phyloP scores from a whole-genome alignment of 257 asterid genomes.

The Craterostigma plantagineum region DNA sequence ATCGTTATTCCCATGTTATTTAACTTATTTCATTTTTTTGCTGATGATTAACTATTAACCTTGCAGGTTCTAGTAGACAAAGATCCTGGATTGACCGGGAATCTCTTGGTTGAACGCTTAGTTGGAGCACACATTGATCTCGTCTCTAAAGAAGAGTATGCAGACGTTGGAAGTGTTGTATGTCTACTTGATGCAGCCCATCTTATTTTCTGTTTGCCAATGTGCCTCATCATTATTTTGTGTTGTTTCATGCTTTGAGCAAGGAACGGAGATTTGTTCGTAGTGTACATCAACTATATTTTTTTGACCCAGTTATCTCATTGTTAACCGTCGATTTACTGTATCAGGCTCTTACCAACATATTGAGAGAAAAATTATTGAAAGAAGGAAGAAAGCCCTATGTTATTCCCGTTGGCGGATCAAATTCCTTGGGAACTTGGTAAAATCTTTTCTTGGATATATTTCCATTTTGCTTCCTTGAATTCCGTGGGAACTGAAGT shows the following conservation, averaged over 20 bases:
- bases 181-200: background rate
- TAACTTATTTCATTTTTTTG: conserved; percentile 3
- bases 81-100: conserved; percentile 96
- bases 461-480: background rate
- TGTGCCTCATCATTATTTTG: too few species aligned
- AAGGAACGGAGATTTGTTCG: too few species aligned
- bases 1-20: background rate
- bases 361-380: conserved; percentile 53
- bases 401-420: conserved; percentile 89
- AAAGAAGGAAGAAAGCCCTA: conserved; percentile 84
- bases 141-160: conserved; percentile 87
- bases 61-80: conserved; percentile 60
- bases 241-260: too few species aligned
- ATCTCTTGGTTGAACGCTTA: conserved; percentile 89
- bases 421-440: conserved; percentile 92
- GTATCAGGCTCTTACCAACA: conserved; percentile 51
- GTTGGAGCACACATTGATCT: conserved; percentile 95
- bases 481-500: background rate
- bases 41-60: conserved; percentile 6
- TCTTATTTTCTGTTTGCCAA: too few species aligned
- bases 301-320: too few species aligned
- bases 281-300: too few species aligned
- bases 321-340: too few species aligned
- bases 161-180: conserved; percentile 70
- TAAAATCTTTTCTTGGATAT: conserved; percentile 13